Evolutionary conservation across 108 stramenopile species (phyloP), one percentile per base, ranked within the genome.

Genomic region (Skeletonema potamos): DNA sequence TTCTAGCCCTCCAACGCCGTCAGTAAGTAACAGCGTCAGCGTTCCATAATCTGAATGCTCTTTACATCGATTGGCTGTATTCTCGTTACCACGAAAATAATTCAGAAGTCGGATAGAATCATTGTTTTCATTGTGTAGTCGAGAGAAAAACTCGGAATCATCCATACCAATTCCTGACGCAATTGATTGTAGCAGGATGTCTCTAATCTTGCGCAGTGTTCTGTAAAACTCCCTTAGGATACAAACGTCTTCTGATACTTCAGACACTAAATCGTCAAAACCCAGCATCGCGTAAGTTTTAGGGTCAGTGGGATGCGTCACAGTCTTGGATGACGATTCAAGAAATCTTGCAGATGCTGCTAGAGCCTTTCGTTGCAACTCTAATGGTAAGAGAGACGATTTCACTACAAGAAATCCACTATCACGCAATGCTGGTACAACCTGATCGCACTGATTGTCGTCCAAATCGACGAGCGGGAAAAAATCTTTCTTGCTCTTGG

Each of bases 31-130:
- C 22, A 88, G 55, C 12, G 89, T 90, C 7, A 88, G 29, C 4
- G 82, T 88, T 27, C 89, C 89, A 66, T 90, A 90, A 61, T 90
- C 89, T 11, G 86, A 87, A 77, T 90, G 89, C 34, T 85, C 85
- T 73, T 87, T 90, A 76, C 89, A 90, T 18, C 89, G 72, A 70
- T 85, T 87, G n/a, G 73, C 84, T 13, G 74, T 79, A 24, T 58
- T 46, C 10, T 66, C 39, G 20, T 77, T 46, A 15, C 72, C 74
- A 0, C 29, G 41, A 28, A 37, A 73, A 55, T 90, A 90, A 22
- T 74, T 29, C 9, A 90, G n/a, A 3, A 90, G 69, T 26, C 89
- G 78, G 4, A 90, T 36, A 2, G 81, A 51, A 39, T 76, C 74
- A 54, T 87, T 84, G 54, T 86, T 41, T 51, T 87, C 72, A 54